Evolutionary conservation across 169 alveolate species (phyloP).

Genomic region (Babesia ovis): DNA sequence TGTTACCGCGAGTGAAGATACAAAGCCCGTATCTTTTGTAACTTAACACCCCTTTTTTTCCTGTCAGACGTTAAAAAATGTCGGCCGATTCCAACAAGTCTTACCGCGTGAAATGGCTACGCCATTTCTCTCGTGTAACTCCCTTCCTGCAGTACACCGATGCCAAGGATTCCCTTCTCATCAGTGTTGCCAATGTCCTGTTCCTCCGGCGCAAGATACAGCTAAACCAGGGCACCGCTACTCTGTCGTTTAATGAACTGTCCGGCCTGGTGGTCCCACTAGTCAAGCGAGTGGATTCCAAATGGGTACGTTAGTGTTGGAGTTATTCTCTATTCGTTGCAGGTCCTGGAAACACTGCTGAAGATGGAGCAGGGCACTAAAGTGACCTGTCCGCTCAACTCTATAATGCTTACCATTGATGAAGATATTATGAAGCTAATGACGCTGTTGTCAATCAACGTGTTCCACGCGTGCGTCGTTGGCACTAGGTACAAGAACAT

Average conservation of each 20-base stretch:
- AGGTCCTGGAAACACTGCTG: constrained; percentile 26
- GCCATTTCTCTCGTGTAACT: constrained; percentile 12
- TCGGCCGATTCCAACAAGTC: not conserved
- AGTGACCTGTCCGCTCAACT: constrained; percentile 16
- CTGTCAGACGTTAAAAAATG: too few relatives aligned
- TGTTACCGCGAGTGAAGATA: too few relatives aligned
- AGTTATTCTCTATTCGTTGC: not conserved
- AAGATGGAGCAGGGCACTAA: constrained; percentile 14
- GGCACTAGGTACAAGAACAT: constrained; percentile 30
- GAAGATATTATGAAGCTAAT: constrained; percentile 32
- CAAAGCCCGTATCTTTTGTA: too few relatives aligned
- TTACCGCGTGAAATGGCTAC: constrained; percentile 45
- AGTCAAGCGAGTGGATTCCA: constrained; percentile 25
- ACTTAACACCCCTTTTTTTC: too few relatives aligned
- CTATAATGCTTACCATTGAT: constrained; percentile 22
- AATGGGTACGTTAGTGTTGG: constrained; percentile 48
- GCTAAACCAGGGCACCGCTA: constrained; percentile 7
- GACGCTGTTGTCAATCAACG: constrained; percentile 8
- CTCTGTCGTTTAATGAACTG: constrained; percentile 18
- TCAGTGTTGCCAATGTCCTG: constrained; percentile 47
- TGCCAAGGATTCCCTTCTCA: constrained; percentile 49
- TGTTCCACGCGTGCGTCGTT: constrained; percentile 62
- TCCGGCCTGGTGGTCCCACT: constrained; percentile 5
- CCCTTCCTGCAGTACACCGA: constrained; percentile 43
- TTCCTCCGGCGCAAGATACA: constrained; percentile 32